Evolutionary conservation across 345 rosid genomes (phyloP), one percentile per base, ranked within the genome.

Genomic region (Eucalyptus pauciflora): DNA sequence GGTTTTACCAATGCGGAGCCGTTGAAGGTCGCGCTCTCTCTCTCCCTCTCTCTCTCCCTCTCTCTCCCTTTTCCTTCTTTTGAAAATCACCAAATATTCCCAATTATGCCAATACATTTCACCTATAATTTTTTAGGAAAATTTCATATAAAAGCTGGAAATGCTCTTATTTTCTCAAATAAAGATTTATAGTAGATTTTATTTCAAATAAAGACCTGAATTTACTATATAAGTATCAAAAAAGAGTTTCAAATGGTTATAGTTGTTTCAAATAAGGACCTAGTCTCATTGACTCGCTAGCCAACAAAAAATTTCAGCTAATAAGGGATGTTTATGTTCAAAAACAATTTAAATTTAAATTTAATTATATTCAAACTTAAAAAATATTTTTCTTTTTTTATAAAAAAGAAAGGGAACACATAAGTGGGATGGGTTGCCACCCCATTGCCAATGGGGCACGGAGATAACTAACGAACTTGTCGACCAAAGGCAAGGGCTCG

Each of bases 231-330:
- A 4, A 3, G 0, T 51, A 51, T 17, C 8, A 51, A 51, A 1
- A 0, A 16, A 51, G 8, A 0, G 22, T 4, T 6, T 51, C 8
- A 51, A 16, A 51, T 16, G 22, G 1, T 51, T 51, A 51, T 51
- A 8, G 0, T 51, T 51, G 0, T 51, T 51, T 51, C 0, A 51
- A 0, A 51, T 51, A 51, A 7, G 4, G 22, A 51, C 0, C 0
- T 16, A 51, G 0, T 51, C 4, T 51, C 20, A 6, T 1, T 2
- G 3, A 51, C 1, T 51, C 0, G 0, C 1, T 1, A 0, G 2
- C 7, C 8, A 7, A 16, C 0, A 51, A 16, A 50, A 16, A 17
- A 51, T 51, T 51, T 51, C 8, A 2, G 0, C 54, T 51, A 51
- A 16, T 16, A 0, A 0, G 54, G 8, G 8, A 51, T 6, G 22